Conservation (phyloP, 1,139 yeast species). For the Pneumocystis jirovecii region DNA sequence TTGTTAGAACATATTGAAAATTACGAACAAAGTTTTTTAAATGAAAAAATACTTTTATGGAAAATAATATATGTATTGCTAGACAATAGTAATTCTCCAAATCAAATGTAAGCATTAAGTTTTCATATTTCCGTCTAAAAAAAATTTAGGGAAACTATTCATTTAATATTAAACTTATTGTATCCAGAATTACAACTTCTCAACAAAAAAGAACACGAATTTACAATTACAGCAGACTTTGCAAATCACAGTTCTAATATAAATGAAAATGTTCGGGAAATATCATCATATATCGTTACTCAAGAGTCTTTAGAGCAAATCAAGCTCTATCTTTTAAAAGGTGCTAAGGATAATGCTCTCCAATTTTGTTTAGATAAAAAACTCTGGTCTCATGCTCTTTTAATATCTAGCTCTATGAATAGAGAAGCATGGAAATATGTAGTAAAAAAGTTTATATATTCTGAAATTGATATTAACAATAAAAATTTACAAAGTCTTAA, state of each 20-base stretch:
- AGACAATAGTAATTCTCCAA: slow-evolving; percentile 16
- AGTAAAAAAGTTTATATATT: slow-evolving; percentile 36
- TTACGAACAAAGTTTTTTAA: slow-evolving; percentile 12
- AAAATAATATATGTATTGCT: slow-evolving; percentile 20
- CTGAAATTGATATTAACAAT: slow-evolving; percentile 27
- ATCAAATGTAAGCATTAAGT: background rate
- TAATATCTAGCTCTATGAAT: slow-evolving; percentile 54
- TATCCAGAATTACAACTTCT: slow-evolving; percentile 4
- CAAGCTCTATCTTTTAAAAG: slow-evolving; percentile 30
- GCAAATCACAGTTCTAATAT: slow-evolving; percentile 10
- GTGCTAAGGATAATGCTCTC: slow-evolving; percentile 55
- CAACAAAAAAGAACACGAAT: slow-evolving; percentile 15
- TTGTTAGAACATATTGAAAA: slow-evolving; percentile 13
- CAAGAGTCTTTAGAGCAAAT: slow-evolving; percentile 5
- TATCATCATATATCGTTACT: background rate
- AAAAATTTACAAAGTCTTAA: slow-evolving; percentile 42
- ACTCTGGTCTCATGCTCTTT: slow-evolving; percentile 66
- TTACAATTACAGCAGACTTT: slow-evolving; percentile 19
- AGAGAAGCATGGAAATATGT: slow-evolving; percentile 46
- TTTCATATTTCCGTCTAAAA: slow-evolving; percentile 10
- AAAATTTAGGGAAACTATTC: slow-evolving; percentile 6
- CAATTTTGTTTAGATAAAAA: slow-evolving; percentile 44
- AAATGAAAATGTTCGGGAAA: slow-evolving; percentile 4
- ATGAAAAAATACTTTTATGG: slow-evolving; percentile 22
- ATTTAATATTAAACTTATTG: slow-evolving; percentile 18